phyloP scores from a whole-genome alignment of 2,329 filamentous ascomycete species.

The Diaporthe velutina region DNA sequence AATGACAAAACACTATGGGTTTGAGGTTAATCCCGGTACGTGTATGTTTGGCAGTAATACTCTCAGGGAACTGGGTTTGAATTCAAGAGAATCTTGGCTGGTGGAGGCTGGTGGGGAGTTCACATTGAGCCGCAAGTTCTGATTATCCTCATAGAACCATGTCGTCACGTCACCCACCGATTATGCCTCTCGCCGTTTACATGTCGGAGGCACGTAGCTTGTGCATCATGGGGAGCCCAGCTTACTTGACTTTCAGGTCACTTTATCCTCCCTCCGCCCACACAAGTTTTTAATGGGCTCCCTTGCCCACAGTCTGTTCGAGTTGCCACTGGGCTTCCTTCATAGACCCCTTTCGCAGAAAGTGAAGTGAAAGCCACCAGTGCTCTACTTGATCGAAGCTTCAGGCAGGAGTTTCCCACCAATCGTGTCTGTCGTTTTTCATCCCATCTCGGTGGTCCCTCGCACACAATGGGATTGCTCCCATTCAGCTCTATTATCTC shows the following conservation, averaged over 20 bases:
- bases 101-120: not conserved
- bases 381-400: not conserved
- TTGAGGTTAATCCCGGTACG: not conserved
- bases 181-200: not conserved
- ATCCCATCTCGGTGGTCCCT: slow-evolving; percentile 6
- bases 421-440: not conserved
- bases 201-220: not conserved
- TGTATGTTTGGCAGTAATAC: slow-evolving; percentile 9
- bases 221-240: not conserved
- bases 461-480: not conserved
- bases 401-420: not conserved
- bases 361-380: not conserved
- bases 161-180: not conserved
- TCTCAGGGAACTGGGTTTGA: not conserved
- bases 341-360: not conserved
- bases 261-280: not conserved
- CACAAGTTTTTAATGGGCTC: not conserved
- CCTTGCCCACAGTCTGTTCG: not conserved
- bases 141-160: not conserved
- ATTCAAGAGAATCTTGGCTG: not conserved
- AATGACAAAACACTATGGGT: not conserved
- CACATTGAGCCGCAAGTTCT: not conserved
- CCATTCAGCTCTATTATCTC: not conserved
- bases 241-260: not conserved
- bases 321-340: not conserved